A percentile compares a stretch with the other conserved stretches of the same genome.
Conservation (phyloP, 768 basidiomycete genomes). For the Coprinellus aureogranulatus region DNA sequence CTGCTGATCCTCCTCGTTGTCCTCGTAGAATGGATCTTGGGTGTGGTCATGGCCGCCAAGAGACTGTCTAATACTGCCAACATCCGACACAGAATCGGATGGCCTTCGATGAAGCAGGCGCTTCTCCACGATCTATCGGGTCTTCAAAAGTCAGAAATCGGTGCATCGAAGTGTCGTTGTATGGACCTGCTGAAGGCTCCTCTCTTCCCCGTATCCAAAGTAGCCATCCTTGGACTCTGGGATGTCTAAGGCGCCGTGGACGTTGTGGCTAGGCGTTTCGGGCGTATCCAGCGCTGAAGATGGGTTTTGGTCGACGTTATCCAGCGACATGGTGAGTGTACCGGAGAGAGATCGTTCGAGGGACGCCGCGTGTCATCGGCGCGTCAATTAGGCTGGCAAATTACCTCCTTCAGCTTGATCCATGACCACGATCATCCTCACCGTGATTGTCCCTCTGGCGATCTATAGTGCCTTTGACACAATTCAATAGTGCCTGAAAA, state of each 20-base stretch:
- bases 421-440: too few relatives aligned
- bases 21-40: constrained; percentile 27
- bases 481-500: too few relatives aligned
- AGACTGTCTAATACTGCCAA: constrained; percentile 33
- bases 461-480: too few relatives aligned
- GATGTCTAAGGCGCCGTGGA: constrained; percentile 27
- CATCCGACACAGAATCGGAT: constrained; percentile 53
- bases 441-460: too few relatives aligned
- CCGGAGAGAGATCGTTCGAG: too few relatives aligned
- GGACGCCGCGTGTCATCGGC: too few relatives aligned
- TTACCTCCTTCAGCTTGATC: too few relatives aligned
- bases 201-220: constrained; percentile 80
- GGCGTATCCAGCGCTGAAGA: not conserved
- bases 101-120: constrained; percentile 61
- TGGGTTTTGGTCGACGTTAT: too few relatives aligned
- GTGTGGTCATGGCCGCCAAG: constrained; percentile 18
- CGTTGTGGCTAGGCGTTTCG: not conserved
- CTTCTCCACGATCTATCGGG: constrained; percentile 69
- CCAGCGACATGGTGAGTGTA: too few relatives aligned
- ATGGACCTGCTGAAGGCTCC: constrained; percentile 69
- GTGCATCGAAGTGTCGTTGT: not conserved
- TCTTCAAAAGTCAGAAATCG: not conserved
- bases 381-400: too few relatives aligned
- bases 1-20: constrained; percentile 33
- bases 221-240: constrained; percentile 67